phyloP scores from a whole-genome alignment of 257 asterid species.

The Petunia axillaris region DNA sequence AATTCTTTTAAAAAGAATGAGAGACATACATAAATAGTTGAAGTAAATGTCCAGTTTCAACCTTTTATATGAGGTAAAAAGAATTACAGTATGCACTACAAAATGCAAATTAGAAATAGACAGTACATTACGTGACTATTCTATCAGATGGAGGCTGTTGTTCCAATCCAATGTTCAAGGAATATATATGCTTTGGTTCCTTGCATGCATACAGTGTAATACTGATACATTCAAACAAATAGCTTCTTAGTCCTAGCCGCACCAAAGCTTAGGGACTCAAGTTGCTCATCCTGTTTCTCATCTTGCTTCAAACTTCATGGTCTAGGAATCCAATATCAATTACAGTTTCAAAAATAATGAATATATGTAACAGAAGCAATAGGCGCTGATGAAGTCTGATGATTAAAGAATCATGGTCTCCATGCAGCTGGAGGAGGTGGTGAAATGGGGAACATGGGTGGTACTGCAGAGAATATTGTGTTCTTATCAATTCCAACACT shows the following conservation, averaged over 20 bases:
- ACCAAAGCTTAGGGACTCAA: conserved; percentile 23
- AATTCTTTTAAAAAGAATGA: too few species aligned
- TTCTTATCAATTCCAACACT: conserved; percentile 65
- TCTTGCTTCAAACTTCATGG: conserved; percentile 22
- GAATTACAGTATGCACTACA: too few species aligned
- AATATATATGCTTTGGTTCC: conserved; percentile 22
- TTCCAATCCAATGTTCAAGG: conserved; percentile 29
- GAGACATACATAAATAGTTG: too few species aligned
- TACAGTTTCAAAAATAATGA: conserved; percentile 34
- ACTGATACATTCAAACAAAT: background rate
- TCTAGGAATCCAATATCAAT: background rate
- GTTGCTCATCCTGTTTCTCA: conserved; percentile 7
- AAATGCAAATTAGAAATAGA: too few species aligned
- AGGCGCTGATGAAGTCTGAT: too few species aligned
- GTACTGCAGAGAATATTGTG: conserved; percentile 88
- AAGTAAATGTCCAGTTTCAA: too few species aligned
- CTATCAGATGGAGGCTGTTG: too few species aligned
- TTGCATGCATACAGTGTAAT: conserved; percentile 28
- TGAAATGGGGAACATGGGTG: conserved; percentile 87
- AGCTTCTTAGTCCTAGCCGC: background rate
- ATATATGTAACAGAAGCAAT: background rate
- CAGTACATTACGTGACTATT: too few species aligned
- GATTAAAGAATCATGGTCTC: conserved; percentile 48
- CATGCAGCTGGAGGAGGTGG: conserved; percentile 98
- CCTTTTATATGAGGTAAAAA: too few species aligned